phyloP scores from a whole-genome alignment of 495 filamentous ascomycete genomes.

The Penicillium macrosclerotiorum region DNA sequence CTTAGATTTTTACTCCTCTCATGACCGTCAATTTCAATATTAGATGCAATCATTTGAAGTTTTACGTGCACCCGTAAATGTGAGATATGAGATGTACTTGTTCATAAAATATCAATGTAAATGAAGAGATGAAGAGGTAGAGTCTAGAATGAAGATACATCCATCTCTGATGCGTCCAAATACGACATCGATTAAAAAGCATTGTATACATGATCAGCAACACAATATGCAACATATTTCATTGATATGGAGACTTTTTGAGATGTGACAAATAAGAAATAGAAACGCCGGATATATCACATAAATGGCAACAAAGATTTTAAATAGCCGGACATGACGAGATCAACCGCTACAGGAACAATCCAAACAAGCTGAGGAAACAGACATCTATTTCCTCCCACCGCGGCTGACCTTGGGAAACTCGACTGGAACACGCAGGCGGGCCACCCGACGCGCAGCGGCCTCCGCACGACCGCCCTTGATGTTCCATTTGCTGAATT shows the following conservation, averaged over 20 bases:
- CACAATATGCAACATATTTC: slow-evolving; percentile 16
- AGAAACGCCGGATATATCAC: slow-evolving; percentile 28
- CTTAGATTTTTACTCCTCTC: too few relatives aligned
- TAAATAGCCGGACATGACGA: slow-evolving; percentile 4
- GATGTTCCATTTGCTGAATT: slow-evolving; percentile 42
- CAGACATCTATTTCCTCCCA: slow-evolving; percentile 26
- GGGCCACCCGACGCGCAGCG: slow-evolving; percentile 58
- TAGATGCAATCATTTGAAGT: too few relatives aligned
- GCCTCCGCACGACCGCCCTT: slow-evolving; percentile 61
- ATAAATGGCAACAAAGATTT: slow-evolving; percentile 14
- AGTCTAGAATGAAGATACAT: too few relatives aligned
- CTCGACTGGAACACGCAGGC: slow-evolving; percentile 72
- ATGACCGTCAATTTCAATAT: too few relatives aligned
- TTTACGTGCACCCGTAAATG: too few relatives aligned
- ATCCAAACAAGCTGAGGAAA: slow-evolving; percentile 3
- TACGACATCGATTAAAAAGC: not conserved
- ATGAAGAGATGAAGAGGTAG: too few relatives aligned
- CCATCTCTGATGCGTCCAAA: too few relatives aligned
- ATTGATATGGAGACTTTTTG: slow-evolving; percentile 23
- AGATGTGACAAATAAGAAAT: slow-evolving; percentile 7
- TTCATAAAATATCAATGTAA: too few relatives aligned
- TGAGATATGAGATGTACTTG: too few relatives aligned
- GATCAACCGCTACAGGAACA: slow-evolving; percentile 4
- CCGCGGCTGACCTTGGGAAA: slow-evolving; percentile 67
- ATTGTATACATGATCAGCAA: not conserved